phyloP scores from a whole-genome alignment of 257 asterid genomes.

The Rauvolfia tetraphylla region DNA sequence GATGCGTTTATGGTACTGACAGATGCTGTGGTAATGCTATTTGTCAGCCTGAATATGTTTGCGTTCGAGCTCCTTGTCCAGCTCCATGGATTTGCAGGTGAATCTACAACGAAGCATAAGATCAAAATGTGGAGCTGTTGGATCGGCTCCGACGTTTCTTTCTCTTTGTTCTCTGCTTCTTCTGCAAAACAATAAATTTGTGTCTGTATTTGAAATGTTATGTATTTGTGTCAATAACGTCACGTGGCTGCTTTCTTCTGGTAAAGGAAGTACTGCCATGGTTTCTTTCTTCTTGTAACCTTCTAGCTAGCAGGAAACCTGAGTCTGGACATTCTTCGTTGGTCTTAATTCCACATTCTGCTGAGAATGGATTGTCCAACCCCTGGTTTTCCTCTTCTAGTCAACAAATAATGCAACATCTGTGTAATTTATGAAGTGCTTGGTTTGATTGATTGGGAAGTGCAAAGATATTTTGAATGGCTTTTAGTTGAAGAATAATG shows the following conservation, averaged over 20 bases:
- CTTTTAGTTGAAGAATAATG: too few relatives aligned
- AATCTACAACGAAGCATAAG: background rate
- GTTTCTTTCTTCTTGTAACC: background rate
- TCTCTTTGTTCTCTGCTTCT: background rate
- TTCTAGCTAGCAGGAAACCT: too few relatives aligned
- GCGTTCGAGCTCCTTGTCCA: background rate
- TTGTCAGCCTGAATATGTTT: background rate
- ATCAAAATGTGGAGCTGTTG: background rate
- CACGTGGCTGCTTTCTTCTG: background rate
- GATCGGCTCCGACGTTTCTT: background rate
- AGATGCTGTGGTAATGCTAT: background rate
- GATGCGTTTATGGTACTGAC: background rate
- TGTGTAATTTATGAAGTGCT: too few relatives aligned
- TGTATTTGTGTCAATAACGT: too few relatives aligned
- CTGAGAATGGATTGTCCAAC: too few relatives aligned
- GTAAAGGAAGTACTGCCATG: background rate
- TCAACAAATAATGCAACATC: too few relatives aligned
- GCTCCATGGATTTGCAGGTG: constrained; percentile 6
- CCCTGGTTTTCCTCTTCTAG: too few relatives aligned
- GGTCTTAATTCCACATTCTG: too few relatives aligned
- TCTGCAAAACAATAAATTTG: background rate
- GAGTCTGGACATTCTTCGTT: too few relatives aligned
- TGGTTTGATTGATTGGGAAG: too few relatives aligned
- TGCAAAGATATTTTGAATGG: too few relatives aligned
- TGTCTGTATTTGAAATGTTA: background rate